Base-by-base conservation (phyloP, 441 rosid species). In the Populus hybrid region DNA sequence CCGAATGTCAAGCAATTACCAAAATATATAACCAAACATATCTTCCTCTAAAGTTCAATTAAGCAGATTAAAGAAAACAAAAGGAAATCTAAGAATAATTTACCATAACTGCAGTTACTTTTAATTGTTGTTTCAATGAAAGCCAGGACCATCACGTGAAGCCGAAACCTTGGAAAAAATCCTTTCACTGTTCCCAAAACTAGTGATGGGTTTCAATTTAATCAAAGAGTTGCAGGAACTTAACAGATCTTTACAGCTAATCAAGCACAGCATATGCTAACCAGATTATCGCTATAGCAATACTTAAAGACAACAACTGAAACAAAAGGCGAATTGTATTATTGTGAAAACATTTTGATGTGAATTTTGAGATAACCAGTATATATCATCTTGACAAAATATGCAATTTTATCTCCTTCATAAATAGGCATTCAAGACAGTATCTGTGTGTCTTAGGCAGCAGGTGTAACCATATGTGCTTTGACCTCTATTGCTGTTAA, bases 351-450 rank as follows among this genome's bases (percentile, higher is more conserved):
- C 34, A 30, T 54, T 32, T 20, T 24, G 16, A 30, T 32, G 20
- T 28, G 6, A 11, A 24, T 24, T 24, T 26, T 42, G 42, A 70
- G 28, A 26, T 26, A 57, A 10, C 3, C 23, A 50, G 35, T 34
- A 34, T 34, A 11, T 36, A 23, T 16, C 42, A 70, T 32, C 40
- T 64, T 28, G 26, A 81, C 32, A 11, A 67, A 54, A 76, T 61
- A 83, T 10, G 26, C 23, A 72, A 73, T 67, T 14, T 38, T 16
- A 42, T 64, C 64, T 77, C 38, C 12, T 28, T 28, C 30, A 69
- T 28, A 75, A 84, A 75, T 40, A 77, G 36, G 69, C 69, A 73
- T 50, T 59, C 28, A 79, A 66, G 71, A 73, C 73, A 67, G 40
- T 77, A 79, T 67, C 46, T 66, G 34, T 63, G 40, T 61, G 30